A percentile compares a stretch with the other conserved stretches of the same genome.
These are phyloP conservation scores for Comarum palustre DNA, from an alignment of 306 rosid genomes.

Conservation along the genomic window DNA sequence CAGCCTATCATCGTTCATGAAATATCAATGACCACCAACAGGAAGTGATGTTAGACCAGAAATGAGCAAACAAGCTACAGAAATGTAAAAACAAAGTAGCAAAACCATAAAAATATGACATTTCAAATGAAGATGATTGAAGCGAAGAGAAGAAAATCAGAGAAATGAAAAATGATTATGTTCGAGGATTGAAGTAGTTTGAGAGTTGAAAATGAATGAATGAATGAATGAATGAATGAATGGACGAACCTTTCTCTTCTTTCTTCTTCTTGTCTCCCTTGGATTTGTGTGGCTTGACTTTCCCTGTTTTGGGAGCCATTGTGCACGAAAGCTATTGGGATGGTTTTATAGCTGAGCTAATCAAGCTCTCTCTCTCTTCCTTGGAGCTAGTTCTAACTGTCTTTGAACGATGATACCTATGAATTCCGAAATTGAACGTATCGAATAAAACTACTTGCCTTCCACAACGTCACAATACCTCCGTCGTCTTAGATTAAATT, in stretches of 20 bases:
- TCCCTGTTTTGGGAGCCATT: constrained; percentile 94
- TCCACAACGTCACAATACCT: constrained; percentile 4
- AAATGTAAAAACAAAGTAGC: not conserved
- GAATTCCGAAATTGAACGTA: constrained; percentile 24
- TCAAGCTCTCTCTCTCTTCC: not conserved
- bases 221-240: not conserved
- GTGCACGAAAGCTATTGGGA: constrained; percentile 24
- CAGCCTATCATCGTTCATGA: not conserved
- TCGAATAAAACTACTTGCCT: constrained; percentile 22
- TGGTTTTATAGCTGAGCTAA: not conserved
- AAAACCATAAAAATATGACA: too few species aligned
- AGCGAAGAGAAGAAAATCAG: not conserved
- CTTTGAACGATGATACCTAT: constrained; percentile 38
- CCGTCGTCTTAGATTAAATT: constrained; percentile 15
- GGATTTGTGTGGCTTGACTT: constrained; percentile 73
- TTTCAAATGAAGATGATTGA: not conserved
- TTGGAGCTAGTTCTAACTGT: not conserved
- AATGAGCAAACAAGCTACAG: not conserved
- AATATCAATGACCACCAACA: not conserved
- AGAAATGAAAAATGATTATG: not conserved
- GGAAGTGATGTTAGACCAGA: not conserved
- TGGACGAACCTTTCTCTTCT: constrained; percentile 79
- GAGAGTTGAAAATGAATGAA: not conserved
- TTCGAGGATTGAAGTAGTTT: not conserved
- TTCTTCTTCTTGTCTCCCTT: constrained; percentile 90